Percentiles rank a stretch among this genome's conserved stretches.
Conservation (phyloP, 352 stramenopile species). For the Proteromonas lacertae region DNA sequence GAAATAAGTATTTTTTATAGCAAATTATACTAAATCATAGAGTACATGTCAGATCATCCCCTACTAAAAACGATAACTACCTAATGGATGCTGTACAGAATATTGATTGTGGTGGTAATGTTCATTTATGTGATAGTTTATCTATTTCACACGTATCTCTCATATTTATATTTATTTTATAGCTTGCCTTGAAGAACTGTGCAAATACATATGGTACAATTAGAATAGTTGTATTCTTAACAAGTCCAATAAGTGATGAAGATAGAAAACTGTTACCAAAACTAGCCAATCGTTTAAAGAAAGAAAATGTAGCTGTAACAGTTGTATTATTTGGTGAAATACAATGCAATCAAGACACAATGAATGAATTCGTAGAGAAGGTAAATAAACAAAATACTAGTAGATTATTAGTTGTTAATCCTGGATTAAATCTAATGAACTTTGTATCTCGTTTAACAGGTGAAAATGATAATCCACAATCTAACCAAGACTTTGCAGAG, state of each 20-base stretch:
- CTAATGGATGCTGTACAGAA: constrained; percentile 66
- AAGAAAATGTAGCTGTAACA: constrained; percentile 95
- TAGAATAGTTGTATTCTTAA: constrained; percentile 83
- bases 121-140: constrained; percentile 71
- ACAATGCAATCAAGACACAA: constrained; percentile 27
- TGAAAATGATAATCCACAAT: constrained; percentile 15
- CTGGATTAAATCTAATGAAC: not conserved
- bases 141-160: constrained; percentile 43
- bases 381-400: constrained; percentile 58
- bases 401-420: constrained; percentile 36
- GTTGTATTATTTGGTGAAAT: constrained; percentile 83
- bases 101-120: constrained; percentile 32
- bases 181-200: constrained; percentile 83
- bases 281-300: constrained; percentile 86
- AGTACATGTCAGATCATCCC: constrained; percentile 64
- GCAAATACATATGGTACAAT: constrained; percentile 80
- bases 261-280: constrained; percentile 54
- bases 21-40: constrained; percentile 9
- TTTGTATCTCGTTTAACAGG: constrained; percentile 5
- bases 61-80: constrained; percentile 86
- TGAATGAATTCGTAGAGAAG: constrained; percentile 25
- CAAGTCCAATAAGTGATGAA: constrained; percentile 39
- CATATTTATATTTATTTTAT: constrained; percentile 3
- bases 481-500: not conserved
- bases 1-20: constrained; percentile 18